Percentiles rank a stretch among this genome's conserved stretches.
Evolutionary conservation across 179 eudicot genomes (phyloP).

Genomic region (Carnegiea gigantea): DNA sequence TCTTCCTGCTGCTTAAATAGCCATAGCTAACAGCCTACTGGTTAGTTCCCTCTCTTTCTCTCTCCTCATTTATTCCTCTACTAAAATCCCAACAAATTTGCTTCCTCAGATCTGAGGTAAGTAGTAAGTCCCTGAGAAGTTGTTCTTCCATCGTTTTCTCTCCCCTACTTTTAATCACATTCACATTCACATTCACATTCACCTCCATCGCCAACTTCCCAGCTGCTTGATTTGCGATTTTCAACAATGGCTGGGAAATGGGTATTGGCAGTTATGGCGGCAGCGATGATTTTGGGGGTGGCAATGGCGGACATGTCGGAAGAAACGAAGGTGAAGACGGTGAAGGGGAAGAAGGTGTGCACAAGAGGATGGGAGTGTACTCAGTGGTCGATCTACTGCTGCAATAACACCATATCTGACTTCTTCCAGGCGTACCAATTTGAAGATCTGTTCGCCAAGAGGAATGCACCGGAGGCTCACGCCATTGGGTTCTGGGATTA

Average conservation of each 20-base stretch:
- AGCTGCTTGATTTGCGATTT: background rate
- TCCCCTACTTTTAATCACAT: background rate
- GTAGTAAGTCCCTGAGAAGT: background rate
- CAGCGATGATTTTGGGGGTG: slow-evolving; percentile 7
- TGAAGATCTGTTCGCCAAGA: slow-evolving; percentile 68
- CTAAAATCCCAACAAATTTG: background rate
- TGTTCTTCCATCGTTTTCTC: slow-evolving; percentile 16
- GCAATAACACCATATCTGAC: slow-evolving; percentile 73
- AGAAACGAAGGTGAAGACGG: slow-evolving; percentile 44
- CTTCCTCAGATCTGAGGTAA: background rate
- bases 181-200: no score
- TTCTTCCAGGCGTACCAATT: slow-evolving; percentile 68
- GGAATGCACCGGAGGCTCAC: slow-evolving; percentile 72
- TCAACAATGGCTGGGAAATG: slow-evolving; percentile 3
- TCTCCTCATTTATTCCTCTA: slow-evolving; percentile 10
- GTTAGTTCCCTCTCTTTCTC: slow-evolving; percentile 15
- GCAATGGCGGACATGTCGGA: slow-evolving; percentile 36
- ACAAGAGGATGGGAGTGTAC: slow-evolving; percentile 73
- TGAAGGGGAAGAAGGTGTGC: slow-evolving; percentile 61
- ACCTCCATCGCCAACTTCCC: background rate
- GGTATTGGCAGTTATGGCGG: background rate
- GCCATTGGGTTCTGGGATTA: slow-evolving; percentile 90
- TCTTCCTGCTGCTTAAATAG: slow-evolving; percentile 11
- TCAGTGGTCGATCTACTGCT: slow-evolving; percentile 53
- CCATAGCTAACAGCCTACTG: slow-evolving; percentile 2